A percentile compares a stretch with the other conserved stretches of the same genome.
Conservation (phyloP, 257 asterid genomes). For the Solanum tarapatanum region DNA sequence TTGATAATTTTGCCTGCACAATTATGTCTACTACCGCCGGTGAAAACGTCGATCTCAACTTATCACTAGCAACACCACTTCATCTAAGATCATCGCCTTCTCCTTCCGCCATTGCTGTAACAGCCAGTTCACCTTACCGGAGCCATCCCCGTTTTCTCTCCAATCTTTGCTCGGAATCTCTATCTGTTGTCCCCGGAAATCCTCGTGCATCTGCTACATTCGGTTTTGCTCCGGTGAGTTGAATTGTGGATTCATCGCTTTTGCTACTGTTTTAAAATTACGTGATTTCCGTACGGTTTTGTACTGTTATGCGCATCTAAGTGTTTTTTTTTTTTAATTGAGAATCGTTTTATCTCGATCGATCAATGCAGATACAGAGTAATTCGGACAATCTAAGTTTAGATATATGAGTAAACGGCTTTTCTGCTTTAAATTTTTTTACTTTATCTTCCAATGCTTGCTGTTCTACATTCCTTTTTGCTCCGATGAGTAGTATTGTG, state of each 20-base stretch:
- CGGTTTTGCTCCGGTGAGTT: neutral
- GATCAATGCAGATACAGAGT: neutral
- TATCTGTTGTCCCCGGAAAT: neutral
- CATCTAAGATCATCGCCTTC: neutral
- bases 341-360: neutral
- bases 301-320: neutral
- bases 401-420: neutral
- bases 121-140: neutral
- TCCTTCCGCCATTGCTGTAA: neutral
- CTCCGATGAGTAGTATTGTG: neutral
- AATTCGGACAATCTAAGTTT: neutral
- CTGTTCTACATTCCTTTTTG: neutral
- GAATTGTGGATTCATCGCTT: neutral
- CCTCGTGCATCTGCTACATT: neutral
- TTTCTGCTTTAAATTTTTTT: neutral
- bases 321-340: neutral
- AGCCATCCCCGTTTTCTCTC: neutral
- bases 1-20: neutral
- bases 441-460: neutral
- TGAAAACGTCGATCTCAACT: neutral
- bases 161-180: neutral
- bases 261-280: neutral
- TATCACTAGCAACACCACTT: neutral
- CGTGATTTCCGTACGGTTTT: neutral
- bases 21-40: neutral